Evolutionary conservation across 2,329 filamentous ascomycete species (phyloP).

Genomic region (Colletotrichum lupini): DNA sequence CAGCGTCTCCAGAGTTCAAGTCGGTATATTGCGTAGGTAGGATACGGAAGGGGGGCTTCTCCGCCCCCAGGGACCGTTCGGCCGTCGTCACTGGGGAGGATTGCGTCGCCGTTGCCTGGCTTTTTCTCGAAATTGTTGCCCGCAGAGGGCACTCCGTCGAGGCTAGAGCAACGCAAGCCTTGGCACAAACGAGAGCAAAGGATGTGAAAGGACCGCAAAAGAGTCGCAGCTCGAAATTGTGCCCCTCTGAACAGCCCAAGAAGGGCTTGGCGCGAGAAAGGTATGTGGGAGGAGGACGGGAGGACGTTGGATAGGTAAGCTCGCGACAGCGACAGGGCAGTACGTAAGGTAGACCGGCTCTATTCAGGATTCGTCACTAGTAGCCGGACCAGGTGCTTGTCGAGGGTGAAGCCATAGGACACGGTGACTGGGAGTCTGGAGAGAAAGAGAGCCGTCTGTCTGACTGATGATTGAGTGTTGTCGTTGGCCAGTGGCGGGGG

Average conservation of each 20-base stretch:
- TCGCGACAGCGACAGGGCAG: neutral
- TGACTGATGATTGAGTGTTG: too few species aligned
- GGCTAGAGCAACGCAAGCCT: conserved; percentile 9
- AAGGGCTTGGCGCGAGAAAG: conserved; percentile 22
- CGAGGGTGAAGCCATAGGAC: neutral
- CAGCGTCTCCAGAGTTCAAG: neutral
- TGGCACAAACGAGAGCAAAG: neutral
- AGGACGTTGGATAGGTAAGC: conserved; percentile 14
- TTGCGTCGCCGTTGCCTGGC: conserved; percentile 26
- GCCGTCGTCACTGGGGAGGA: conserved; percentile 19
- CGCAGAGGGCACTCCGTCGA: neutral
- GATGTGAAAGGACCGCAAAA: neutral
- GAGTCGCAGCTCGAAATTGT: neutral
- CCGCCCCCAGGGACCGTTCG: neutral
- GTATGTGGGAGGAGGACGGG: conserved; percentile 26
- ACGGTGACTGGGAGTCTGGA: too few species aligned
- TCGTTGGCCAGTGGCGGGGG: too few species aligned
- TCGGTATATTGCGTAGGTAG: neutral
- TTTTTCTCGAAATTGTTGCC: neutral
- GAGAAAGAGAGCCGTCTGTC: too few species aligned
- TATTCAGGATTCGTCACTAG: neutral
- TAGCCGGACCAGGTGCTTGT: neutral
- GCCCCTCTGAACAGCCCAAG: conserved; percentile 11
- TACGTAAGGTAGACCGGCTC: neutral
- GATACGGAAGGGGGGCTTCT: neutral